Percentiles rank a stretch among this genome's conserved stretches.
phyloP scores from a whole-genome alignment of 805 yeast genomes.

The Saccharomycopsis sp. region DNA sequence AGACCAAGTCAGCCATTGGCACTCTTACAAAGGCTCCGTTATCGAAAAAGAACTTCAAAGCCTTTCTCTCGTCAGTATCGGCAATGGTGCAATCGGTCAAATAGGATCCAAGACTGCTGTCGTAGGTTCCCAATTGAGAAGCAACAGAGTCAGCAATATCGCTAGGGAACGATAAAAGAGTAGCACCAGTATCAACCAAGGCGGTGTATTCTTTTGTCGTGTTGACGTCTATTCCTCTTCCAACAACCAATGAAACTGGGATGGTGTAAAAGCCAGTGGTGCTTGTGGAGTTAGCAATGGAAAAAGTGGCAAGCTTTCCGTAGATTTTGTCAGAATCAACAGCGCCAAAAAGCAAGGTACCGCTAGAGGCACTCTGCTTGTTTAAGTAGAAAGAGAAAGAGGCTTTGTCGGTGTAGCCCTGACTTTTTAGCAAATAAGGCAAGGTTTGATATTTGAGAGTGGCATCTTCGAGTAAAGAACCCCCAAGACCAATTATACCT shows the following conservation, averaged over 20 bases:
- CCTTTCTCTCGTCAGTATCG: background rate
- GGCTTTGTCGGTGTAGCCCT: background rate
- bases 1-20: constrained; percentile 13
- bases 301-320: constrained; percentile 35
- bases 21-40: constrained; percentile 1
- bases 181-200: constrained; percentile 16
- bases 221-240: background rate
- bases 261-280: background rate
- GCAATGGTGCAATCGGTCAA: constrained; percentile 5
- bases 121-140: background rate
- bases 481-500: constrained; percentile 17
- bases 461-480: background rate
- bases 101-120: constrained; percentile 3
- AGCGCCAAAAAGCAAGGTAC: constrained; percentile 16
- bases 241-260: constrained; percentile 3
- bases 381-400: constrained; percentile 15
- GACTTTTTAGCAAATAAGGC: constrained; percentile 10
- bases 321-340: constrained; percentile 42
- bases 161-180: constrained; percentile 5
- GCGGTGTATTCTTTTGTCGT: constrained; percentile 4
- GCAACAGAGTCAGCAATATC: background rate
- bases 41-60: background rate
- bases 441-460: constrained; percentile 9
- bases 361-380: constrained; percentile 4
- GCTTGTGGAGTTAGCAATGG: background rate